Percentiles rank a stretch among this genome's conserved stretches.
Conservation (phyloP, 192 early-diverging fungal genomes). For the Rhizophagus prolifer region DNA sequence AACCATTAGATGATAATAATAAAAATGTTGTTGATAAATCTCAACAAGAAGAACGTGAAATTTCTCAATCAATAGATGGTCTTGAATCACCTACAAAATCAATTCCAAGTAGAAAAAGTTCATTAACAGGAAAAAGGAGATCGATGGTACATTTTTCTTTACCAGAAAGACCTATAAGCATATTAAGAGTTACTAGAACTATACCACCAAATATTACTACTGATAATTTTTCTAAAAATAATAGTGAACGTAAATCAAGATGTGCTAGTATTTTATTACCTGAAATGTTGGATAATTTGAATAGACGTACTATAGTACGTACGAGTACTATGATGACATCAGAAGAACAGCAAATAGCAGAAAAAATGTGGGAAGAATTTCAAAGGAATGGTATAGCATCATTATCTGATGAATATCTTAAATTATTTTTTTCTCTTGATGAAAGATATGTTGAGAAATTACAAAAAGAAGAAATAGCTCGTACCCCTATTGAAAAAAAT, state of each 20-base stretch:
- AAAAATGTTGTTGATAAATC: background rate
- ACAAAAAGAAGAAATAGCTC: background rate
- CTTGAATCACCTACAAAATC: background rate
- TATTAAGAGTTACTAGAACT: slow-evolving; percentile 23
- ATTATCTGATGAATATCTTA: slow-evolving; percentile 26
- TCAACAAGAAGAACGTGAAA: no score
- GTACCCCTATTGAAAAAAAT: background rate
- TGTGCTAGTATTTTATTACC: slow-evolving; percentile 9
- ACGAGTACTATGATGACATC: slow-evolving; percentile 18
- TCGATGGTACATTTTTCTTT: background rate
- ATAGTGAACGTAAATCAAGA: background rate
- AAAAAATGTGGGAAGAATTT: slow-evolving; percentile 28
- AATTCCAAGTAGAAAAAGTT: background rate
- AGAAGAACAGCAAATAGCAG: slow-evolving; percentile 15
- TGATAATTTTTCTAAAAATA: background rate
- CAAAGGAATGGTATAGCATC: slow-evolving; percentile 22
- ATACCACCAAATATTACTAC: background rate
- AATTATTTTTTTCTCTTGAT: slow-evolving; percentile 24
- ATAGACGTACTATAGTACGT: slow-evolving; percentile 17
- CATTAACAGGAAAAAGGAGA: background rate
- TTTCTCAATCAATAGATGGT: background rate
- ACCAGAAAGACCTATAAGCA: slow-evolving; percentile 3
- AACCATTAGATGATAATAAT: background rate
- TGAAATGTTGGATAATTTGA: slow-evolving; percentile 8
- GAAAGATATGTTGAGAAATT: background rate